Percentiles rank a stretch among this genome's conserved stretches.
phyloP scores from a whole-genome alignment of 805 yeast species.

The Starmerella apis region DNA sequence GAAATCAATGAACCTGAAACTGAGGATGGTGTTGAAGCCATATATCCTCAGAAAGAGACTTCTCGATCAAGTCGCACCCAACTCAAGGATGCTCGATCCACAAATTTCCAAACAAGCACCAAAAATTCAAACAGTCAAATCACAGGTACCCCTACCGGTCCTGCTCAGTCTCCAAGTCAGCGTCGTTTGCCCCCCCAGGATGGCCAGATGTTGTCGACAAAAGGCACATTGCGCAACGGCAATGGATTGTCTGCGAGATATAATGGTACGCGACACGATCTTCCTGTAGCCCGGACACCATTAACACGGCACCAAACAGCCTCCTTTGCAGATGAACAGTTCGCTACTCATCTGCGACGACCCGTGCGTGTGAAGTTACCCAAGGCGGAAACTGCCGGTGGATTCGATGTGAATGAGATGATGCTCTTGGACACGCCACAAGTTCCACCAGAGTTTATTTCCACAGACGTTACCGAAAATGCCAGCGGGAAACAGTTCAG shows the following conservation, averaged over 20 bases:
- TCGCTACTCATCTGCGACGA: not conserved
- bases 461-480: not conserved
- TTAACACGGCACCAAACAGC: not conserved
- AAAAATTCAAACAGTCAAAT: no score
- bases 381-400: not conserved
- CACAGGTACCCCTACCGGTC: no score
- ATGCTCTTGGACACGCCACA: not conserved
- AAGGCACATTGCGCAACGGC: not conserved
- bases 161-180: not conserved
- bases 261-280: not conserved
- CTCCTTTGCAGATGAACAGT: not conserved
- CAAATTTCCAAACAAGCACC: not conserved
- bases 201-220: not conserved
- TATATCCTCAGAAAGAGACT: no score
- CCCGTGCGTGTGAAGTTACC: conserved; percentile 3
- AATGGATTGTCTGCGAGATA: not conserved
- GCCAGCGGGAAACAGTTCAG: not conserved
- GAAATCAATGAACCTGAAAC: no score
- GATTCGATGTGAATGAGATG: not conserved
- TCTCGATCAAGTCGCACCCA: no score
- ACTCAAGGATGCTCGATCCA: not conserved
- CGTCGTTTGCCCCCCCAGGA: not conserved
- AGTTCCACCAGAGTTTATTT: not conserved
- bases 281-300: not conserved
- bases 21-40: no score